A percentile compares a stretch with the other conserved stretches of the same genome.
Evolutionary conservation across 2,329 filamentous ascomycete genomes (phyloP).

Genomic region (Alternaria postmessia): DNA sequence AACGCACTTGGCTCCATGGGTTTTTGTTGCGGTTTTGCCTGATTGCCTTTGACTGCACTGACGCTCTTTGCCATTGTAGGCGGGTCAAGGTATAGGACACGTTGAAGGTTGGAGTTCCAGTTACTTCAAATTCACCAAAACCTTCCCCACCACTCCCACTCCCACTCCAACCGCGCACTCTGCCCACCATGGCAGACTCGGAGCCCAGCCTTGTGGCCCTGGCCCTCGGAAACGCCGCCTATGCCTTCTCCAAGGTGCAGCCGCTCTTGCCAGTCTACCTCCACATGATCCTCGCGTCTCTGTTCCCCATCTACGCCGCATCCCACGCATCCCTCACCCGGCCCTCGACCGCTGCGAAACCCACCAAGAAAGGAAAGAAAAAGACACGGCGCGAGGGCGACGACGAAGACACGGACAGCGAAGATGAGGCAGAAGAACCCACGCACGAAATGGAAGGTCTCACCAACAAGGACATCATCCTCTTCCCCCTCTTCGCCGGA

Average conservation of each 20-base stretch:
- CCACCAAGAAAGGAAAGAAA: slow-evolving; percentile 64
- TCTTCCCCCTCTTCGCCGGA: slow-evolving; percentile 83
- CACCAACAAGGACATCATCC: slow-evolving; percentile 78
- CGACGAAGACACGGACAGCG: slow-evolving; percentile 52
- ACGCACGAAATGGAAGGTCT: slow-evolving; percentile 71
- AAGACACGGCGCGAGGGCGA: slow-evolving; percentile 34
- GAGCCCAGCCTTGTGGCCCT: slow-evolving; percentile 42
- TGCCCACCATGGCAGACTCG: slow-evolving; percentile 37
- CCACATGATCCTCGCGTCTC: slow-evolving; percentile 72
- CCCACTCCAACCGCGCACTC: neutral
- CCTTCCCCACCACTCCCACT: neutral
- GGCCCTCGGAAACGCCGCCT: slow-evolving; percentile 46
- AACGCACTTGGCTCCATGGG: neutral
- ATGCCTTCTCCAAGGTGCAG: slow-evolving; percentile 54
- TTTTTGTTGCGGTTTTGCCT: fast-evolving
- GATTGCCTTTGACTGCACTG: neutral
- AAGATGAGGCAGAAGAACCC: slow-evolving; percentile 61
- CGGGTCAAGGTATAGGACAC: neutral
- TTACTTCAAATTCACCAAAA: neutral
- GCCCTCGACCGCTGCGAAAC: slow-evolving; percentile 78
- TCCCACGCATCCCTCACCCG: slow-evolving; percentile 85
- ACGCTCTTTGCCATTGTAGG: neutral
- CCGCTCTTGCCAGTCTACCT: slow-evolving; percentile 63
- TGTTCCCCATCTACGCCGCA: slow-evolving; percentile 84
- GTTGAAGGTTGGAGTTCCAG: neutral